Evolutionary conservation across 2,329 filamentous ascomycete genomes (phyloP).

Genomic region (Pseudogymnoascus sp.): DNA sequence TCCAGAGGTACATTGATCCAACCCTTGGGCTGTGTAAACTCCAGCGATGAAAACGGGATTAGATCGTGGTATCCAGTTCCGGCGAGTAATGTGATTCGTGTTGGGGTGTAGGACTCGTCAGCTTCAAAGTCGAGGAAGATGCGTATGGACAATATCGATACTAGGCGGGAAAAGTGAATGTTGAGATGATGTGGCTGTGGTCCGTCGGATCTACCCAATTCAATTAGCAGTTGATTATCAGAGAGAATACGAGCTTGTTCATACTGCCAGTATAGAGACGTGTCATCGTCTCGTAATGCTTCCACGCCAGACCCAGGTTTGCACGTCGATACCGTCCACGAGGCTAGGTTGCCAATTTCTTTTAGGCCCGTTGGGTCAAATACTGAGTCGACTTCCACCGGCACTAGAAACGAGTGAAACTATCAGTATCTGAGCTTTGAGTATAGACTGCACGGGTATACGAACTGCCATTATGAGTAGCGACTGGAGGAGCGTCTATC

Average conservation of each 20-base stretch:
- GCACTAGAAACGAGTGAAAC: constrained; percentile 15
- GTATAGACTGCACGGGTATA: constrained; percentile 13
- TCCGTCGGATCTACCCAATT: constrained; percentile 57
- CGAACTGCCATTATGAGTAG: background rate
- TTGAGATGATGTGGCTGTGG: constrained; percentile 76
- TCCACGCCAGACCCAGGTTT: constrained; percentile 75
- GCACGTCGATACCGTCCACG: constrained; percentile 73
- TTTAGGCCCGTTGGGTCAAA: constrained; percentile 58
- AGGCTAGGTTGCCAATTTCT: constrained; percentile 76
- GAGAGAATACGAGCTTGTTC: constrained; percentile 22
- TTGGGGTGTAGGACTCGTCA: constrained; percentile 95
- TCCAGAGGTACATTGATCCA: constrained; percentile 80
- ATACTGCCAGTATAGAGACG: constrained; percentile 71
- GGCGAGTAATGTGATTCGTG: constrained; percentile 79
- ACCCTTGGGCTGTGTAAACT: constrained; percentile 69
- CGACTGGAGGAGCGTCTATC: constrained; percentile 16
- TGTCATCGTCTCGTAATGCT: constrained; percentile 65
- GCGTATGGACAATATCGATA: constrained; percentile 67
- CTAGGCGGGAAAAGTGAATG: constrained; percentile 78
- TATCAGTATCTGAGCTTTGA: constrained; percentile 14
- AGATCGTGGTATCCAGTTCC: constrained; percentile 89
- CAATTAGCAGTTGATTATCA: constrained; percentile 2
- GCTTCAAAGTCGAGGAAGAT: constrained; percentile 84
- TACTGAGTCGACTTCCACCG: constrained; percentile 28
- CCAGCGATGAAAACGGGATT: constrained; percentile 76